Base-by-base conservation (phyloP, 148 eudicot species). In the Rhododendron molle region DNA sequence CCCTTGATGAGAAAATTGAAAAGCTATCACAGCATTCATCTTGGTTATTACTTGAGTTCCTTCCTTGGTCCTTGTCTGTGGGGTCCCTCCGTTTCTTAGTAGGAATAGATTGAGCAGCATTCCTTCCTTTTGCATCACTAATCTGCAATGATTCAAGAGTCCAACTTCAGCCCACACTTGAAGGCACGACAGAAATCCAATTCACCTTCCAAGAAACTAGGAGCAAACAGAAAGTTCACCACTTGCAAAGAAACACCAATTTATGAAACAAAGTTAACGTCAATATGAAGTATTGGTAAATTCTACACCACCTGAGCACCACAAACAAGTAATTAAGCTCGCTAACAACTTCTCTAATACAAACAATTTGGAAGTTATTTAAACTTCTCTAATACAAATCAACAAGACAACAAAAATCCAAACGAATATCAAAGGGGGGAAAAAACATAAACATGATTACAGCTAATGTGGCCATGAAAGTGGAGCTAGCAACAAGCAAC, bases 71-170 rank as follows among this genome's bases (percentile, higher is more conserved):
- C 83, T 92, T 91, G 67, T 89, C 95, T 78, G 85, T 85, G 73
- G 76, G 84, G 46, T 89, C 95, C 76, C 89, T 89, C 23, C 88
- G 90, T 83, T 90, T 94, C 88, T 91, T 94, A 54, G 89, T 87
- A 83, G 89, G 91, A 82, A 90, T 88, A 60, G 94, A 90, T 83
- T 95, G 94, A 83, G 89, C 89, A 62, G 91, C 92, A 91, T 89
- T 92, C 85, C 79, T 91, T 82, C 89, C 91, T 88, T 86, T 90
- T 81, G 84, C 20, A 67, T 92, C 95, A 88, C 81, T 85, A 83
- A 84, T 73, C 93, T 91, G 87, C 52, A 88, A 89, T 76, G 83
- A 87, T 47, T 73, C 28, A 88, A 47, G 78, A 56, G 30, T 30
- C 23, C 47, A 91, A 83, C 16, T 36, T 84, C 58, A 86, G 60